Conservation (phyloP, 1,284 basidiomycete species). For the Coniophora puteana region DNA sequence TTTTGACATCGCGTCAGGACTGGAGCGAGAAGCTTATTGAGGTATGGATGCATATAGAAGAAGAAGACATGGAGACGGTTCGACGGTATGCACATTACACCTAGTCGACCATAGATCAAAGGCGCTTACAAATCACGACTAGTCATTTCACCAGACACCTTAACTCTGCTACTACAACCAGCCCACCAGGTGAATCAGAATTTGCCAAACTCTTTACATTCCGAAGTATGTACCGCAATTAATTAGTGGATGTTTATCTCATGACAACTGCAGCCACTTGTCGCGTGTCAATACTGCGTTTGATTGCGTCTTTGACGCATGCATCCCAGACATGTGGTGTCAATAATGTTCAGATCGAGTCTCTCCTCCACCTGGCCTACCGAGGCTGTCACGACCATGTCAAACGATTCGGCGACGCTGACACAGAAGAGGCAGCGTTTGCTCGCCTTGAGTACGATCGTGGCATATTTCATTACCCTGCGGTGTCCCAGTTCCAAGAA, state of each 20-base stretch:
- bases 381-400: constrained; percentile 11
- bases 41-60: not conserved
- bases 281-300: not conserved
- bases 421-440: constrained; percentile 4
- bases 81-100: not conserved
- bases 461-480: constrained; percentile 17
- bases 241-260: too few relatives aligned
- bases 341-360: not conserved
- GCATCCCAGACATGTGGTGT: not conserved
- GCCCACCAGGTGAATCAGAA: constrained; percentile 5
- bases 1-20: not conserved
- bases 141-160: not conserved
- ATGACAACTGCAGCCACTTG: too few relatives aligned
- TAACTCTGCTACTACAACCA: constrained; percentile 4
- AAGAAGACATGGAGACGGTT: constrained; percentile 5
- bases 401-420: constrained; percentile 6
- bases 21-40: constrained; percentile 3
- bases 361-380: constrained; percentile 6
- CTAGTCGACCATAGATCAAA: not conserved
- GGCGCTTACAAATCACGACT: not conserved
- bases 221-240: constrained; percentile 16
- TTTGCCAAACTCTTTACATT: constrained; percentile 15
- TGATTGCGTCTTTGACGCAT: not conserved
- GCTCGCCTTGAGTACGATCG: constrained; percentile 11
- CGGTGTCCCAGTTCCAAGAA: constrained; percentile 13